A percentile compares a stretch with the other conserved stretches of the same genome.
Evolutionary conservation across 2,329 filamentous ascomycete genomes (phyloP).

Genomic region (Ceratocystis papillata): DNA sequence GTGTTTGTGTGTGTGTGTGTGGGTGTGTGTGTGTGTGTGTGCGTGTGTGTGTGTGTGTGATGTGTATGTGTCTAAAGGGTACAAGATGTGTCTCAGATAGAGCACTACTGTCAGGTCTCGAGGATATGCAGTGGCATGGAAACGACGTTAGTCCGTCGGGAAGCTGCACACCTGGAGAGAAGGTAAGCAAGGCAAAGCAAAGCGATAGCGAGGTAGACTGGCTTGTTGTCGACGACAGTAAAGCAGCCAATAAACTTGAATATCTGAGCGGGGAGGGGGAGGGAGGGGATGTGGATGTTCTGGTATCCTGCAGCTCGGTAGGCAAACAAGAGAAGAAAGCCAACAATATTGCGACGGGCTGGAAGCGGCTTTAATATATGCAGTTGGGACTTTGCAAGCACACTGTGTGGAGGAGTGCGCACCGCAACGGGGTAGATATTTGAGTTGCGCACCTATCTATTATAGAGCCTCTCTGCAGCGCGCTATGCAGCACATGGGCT

Average conservation of each 20-base stretch:
- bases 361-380: slow-evolving; percentile 1
- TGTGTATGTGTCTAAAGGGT: neutral
- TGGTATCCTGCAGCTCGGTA: neutral
- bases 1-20: too few species aligned
- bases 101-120: neutral
- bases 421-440: neutral
- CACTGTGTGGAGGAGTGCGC: neutral
- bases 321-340: slow-evolving; percentile 1
- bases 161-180: neutral
- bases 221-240: too few species aligned
- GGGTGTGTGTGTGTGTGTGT: too few species aligned
- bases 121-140: slow-evolving; percentile 8
- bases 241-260: too few species aligned
- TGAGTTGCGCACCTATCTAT: too few species aligned
- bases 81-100: neutral
- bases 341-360: neutral
- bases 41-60: too few species aligned
- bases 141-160: neutral
- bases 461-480: too few species aligned
- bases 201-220: neutral
- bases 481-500: too few species aligned
- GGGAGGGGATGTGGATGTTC: neutral
- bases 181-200: neutral
- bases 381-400: neutral
- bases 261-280: neutral